phyloP scores from a whole-genome alignment of 345 rosid species.

The Euphorbia peplus region DNA sequence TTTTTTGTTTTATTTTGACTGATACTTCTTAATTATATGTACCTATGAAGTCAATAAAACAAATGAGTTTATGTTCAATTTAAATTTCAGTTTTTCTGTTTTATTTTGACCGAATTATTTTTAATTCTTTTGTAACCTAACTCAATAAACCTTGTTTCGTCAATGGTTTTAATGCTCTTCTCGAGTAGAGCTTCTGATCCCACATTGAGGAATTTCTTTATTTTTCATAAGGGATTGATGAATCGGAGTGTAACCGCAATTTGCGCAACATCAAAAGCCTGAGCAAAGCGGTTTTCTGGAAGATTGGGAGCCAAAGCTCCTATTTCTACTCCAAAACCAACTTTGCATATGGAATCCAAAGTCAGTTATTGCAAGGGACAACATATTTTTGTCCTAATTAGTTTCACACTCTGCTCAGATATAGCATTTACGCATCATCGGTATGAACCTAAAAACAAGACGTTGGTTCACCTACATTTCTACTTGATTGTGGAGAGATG shows the following conservation, averaged over 20 bases:
- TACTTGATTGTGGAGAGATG: conserved; percentile 45
- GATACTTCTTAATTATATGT: too few species aligned
- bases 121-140: too few species aligned
- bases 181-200: conserved; percentile 89
- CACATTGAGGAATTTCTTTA: conserved; percentile 63
- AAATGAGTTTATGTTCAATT: too few species aligned
- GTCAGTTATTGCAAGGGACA: conserved; percentile 60
- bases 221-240: conserved; percentile 81
- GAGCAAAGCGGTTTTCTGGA: conserved; percentile 73
- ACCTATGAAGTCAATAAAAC: too few species aligned
- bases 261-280: conserved; percentile 82
- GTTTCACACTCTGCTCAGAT: background rate
- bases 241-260: conserved; percentile 81
- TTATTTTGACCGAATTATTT: too few species aligned
- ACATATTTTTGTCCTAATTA: background rate
- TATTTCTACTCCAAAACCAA: conserved; percentile 92
- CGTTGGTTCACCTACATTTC: conserved; percentile 67
- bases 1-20: too few species aligned
- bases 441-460: background rate
- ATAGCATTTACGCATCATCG: too few species aligned
- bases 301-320: conserved; percentile 70
- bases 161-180: conserved; percentile 62
- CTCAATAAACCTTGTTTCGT: too few species aligned
- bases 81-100: too few species aligned
- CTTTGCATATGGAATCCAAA: conserved; percentile 86